Evolutionary conservation across 257 asterid genomes (phyloP), one percentile per base, ranked within the genome.

Genomic region (Solanum gracilifrons): DNA sequence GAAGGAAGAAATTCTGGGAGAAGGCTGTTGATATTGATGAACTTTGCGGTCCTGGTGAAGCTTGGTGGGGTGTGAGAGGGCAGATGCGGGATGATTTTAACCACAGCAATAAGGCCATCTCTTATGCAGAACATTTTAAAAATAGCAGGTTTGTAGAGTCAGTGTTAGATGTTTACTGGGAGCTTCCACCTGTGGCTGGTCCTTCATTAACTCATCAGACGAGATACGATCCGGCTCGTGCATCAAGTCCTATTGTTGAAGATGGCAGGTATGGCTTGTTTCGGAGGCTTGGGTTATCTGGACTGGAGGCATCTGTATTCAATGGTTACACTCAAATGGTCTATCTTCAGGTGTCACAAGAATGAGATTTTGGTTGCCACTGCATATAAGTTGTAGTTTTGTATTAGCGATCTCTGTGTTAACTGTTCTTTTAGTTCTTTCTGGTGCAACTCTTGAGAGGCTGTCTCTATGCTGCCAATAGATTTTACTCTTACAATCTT

Each of bases 301-400:
- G 86, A 83, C 90, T 97, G 0, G 99, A 96, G 20, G 51, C 90
- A 71, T 93, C 98, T 82, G 98, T 97, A 62, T 97, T 97, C 86
- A 96, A 96, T 46, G 99, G 99, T 33, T 97, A 96, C 91, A 97
- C 99, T n/a, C 99, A 97, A 87, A 95, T 97, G 99, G 99, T 96
- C 21, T 96, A 96, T 86, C 93, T 97, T 89, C 95, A 93, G 94
- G 94, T 97, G 83, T 96, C 91, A 84, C 92, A 90, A 9, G 91
- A 91, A 32, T 89, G 71, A 82, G 85, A 82, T 82, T 82, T 48
- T 46, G 41, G 43, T 48, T 82, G 41, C 85, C 69, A 48, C 85
- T 48, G 85, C 85, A 82, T 48, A 48, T 82, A 82, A 10, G 85
- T 82, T 48, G 71, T 82, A 29, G 71, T 48, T 82, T 48, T 82